These are phyloP conservation scores for Earliella scabrosa DNA, from an alignment of 1,284 basidiomycete species.

Conservation along the genomic window DNA sequence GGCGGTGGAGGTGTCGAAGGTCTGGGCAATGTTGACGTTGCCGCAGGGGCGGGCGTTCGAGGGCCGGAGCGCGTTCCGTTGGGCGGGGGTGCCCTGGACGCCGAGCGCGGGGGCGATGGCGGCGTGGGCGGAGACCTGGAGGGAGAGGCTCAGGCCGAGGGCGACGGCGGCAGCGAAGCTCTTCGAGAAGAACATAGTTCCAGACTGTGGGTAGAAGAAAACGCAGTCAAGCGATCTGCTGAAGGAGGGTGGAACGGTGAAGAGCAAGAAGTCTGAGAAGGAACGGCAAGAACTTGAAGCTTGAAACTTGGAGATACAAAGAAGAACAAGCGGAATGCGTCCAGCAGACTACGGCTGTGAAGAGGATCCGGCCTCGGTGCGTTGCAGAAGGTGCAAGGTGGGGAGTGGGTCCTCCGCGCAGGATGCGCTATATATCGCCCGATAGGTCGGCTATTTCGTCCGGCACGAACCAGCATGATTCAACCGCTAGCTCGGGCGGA, in stretches of 20 bases:
- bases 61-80: conserved; percentile 51
- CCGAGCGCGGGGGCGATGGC: conserved; percentile 53
- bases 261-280: not conserved
- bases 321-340: conserved; percentile 1
- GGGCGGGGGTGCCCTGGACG: conserved; percentile 42
- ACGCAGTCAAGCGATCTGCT: not conserved
- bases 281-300: not conserved
- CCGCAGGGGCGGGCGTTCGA: conserved; percentile 45
- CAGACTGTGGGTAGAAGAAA: conserved; percentile 1
- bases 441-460: too few relatives aligned
- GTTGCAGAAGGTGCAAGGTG: conserved; percentile 12
- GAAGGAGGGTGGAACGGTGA: not conserved
- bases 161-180: conserved; percentile 20
- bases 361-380: conserved; percentile 21
- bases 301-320: conserved; percentile 2
- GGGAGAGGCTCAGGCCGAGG: conserved; percentile 26
- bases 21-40: conserved; percentile 45
- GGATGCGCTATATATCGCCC: too few relatives aligned
- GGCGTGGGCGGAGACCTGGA: conserved; percentile 46
- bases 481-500: too few relatives aligned
- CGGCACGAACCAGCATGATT: too few relatives aligned
- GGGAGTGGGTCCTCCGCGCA: too few relatives aligned
- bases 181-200: conserved; percentile 28
- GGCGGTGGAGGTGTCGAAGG: conserved; percentile 45
- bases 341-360: conserved; percentile 12